Conservation (phyloP, 2,329 filamentous ascomycete species). For the Tolypocladium guangdongense region DNA sequence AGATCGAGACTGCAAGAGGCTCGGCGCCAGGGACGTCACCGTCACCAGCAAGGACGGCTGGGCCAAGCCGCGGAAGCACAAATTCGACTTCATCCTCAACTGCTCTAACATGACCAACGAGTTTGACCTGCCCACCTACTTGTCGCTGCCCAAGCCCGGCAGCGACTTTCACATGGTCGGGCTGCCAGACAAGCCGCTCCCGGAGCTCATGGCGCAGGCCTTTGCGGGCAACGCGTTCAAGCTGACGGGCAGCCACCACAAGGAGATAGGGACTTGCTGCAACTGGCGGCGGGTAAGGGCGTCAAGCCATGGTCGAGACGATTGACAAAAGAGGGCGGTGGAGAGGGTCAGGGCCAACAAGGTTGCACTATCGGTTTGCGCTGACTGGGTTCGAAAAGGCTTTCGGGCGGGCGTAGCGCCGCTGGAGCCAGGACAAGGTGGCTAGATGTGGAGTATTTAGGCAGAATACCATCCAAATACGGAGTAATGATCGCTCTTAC, state of each 20-base stretch:
- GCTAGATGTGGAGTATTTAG: neutral
- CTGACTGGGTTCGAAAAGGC: constrained; percentile 57
- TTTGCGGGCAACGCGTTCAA: constrained; percentile 41
- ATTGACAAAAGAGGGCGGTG: constrained; percentile 58
- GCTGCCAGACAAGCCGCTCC: constrained; percentile 39
- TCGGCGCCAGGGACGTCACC: constrained; percentile 50
- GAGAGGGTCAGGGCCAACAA: constrained; percentile 59
- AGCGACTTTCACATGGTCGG: constrained; percentile 48
- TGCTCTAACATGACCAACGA: constrained; percentile 36
- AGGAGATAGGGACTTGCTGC: constrained; percentile 47
- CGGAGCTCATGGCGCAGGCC: constrained; percentile 26
- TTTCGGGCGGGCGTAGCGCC: constrained; percentile 25
- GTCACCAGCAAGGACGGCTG: constrained; percentile 40
- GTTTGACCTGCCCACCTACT: constrained; percentile 42
- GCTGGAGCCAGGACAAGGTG: neutral
- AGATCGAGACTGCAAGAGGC: constrained; percentile 49
- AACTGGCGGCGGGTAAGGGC: constrained; percentile 43
- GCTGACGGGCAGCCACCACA: constrained; percentile 39
- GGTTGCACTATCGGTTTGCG: constrained; percentile 64
- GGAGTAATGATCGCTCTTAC: too few relatives aligned
- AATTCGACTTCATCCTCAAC: constrained; percentile 42
- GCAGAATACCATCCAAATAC: too few relatives aligned
- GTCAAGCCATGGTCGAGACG: constrained; percentile 46
- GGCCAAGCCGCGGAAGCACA: constrained; percentile 40
- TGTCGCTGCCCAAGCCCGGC: constrained; percentile 39